These are phyloP conservation scores for Penicillium desertorum DNA, from an alignment of 495 filamentous ascomycete species.

Conservation along the genomic window DNA sequence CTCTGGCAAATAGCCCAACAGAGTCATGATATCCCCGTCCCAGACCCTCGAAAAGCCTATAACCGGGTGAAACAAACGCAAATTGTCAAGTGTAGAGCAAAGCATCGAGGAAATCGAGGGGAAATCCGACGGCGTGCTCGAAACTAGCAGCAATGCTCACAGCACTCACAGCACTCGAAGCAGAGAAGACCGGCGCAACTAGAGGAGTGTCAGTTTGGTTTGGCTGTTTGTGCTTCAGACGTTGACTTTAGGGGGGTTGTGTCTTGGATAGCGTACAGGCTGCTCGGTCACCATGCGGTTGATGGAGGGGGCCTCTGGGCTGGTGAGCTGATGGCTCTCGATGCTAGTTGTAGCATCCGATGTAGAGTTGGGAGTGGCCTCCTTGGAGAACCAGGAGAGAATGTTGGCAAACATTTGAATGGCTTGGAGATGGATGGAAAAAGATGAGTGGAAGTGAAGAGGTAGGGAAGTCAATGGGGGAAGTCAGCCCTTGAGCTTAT, in stretches of 20 bases:
- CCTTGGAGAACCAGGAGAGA: slow-evolving; percentile 37
- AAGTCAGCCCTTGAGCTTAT: background rate
- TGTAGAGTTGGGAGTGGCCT: slow-evolving; percentile 26
- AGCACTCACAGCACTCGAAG: slow-evolving; percentile 48
- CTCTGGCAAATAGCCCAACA: background rate
- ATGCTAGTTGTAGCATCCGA: slow-evolving; percentile 38
- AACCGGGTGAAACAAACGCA: no score
- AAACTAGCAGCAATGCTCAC: slow-evolving; percentile 31
- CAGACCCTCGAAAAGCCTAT: background rate
- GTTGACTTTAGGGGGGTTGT: slow-evolving; percentile 17
- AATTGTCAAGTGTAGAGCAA: no score
- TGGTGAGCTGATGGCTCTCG: slow-evolving; percentile 38
- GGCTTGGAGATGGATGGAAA: background rate
- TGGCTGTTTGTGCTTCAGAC: background rate
- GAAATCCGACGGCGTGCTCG: background rate
- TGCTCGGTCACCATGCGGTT: slow-evolving; percentile 36
- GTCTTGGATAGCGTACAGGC: slow-evolving; percentile 30
- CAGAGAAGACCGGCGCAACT: slow-evolving; percentile 46
- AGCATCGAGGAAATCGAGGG: background rate
- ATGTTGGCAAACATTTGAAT: slow-evolving; percentile 39
- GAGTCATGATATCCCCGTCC: background rate
- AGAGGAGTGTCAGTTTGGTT: slow-evolving; percentile 3
- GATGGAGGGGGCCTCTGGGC: slow-evolving; percentile 32
- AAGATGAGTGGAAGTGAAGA: background rate
- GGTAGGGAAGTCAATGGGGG: background rate